Conservation (phyloP, 2,329 filamentous ascomycete genomes). For the Aphanocladium album region DNA sequence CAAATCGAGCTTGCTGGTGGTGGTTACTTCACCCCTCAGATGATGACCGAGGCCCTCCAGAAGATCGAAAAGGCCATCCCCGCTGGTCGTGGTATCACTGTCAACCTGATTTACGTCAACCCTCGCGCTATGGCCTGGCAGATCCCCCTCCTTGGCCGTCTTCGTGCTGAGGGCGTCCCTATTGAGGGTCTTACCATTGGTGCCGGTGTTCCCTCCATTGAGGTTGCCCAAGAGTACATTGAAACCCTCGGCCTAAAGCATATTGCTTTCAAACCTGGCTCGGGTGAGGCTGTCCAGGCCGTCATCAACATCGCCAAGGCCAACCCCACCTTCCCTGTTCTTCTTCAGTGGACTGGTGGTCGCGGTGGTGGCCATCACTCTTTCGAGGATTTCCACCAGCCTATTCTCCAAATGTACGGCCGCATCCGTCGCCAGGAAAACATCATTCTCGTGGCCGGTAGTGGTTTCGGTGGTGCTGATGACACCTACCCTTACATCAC, state of each 20-base stretch:
- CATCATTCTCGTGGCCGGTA: constrained; percentile 83
- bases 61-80: constrained; percentile 84
- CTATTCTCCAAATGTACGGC: constrained; percentile 85
- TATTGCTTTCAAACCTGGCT: constrained; percentile 91
- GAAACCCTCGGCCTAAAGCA: constrained; percentile 88
- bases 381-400: constrained; percentile 91
- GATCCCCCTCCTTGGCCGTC: constrained; percentile 74
- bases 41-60: constrained; percentile 73
- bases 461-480: constrained; percentile 83
- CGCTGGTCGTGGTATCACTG: constrained; percentile 77
- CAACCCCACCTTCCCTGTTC: constrained; percentile 89
- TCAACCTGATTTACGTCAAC: constrained; percentile 90
- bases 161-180: constrained; percentile 79
- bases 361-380: constrained; percentile 93
- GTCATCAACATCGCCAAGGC: constrained; percentile 91
- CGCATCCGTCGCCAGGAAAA: constrained; percentile 82
- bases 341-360: constrained; percentile 92
- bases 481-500: constrained; percentile 92
- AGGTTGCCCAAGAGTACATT: constrained; percentile 91
- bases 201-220: constrained; percentile 87
- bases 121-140: constrained; percentile 90
- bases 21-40: constrained; percentile 79
- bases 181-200: constrained; percentile 92
- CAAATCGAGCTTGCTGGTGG: constrained; percentile 87
- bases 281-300: constrained; percentile 78